phyloP scores from a whole-genome alignment of 78 protist genomes.

The Dictyostelium brefeldianum region DNA sequence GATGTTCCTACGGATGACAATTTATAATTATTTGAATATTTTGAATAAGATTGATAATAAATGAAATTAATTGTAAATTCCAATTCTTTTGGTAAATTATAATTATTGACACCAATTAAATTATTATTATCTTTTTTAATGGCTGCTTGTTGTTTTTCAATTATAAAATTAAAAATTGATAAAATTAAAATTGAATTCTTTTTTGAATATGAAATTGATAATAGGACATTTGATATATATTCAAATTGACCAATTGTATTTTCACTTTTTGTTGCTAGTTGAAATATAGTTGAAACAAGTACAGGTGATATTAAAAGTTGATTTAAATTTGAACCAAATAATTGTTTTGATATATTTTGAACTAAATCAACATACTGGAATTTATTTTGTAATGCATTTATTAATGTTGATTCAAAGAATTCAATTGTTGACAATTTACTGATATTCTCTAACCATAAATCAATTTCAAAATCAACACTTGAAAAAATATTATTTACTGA shows the following conservation, averaged over 20 bases:
- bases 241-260: not conserved
- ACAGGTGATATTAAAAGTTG: slow-evolving; percentile 39
- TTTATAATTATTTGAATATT: not conserved
- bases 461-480: slow-evolving; percentile 54
- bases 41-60: not conserved
- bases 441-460: slow-evolving; percentile 41
- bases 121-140: not conserved
- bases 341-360: slow-evolving; percentile 23
- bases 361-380: slow-evolving; percentile 48
- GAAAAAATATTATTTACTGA: slow-evolving; percentile 41
- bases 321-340: not conserved
- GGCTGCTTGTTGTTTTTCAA: slow-evolving; percentile 7
- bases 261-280: not conserved
- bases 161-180: slow-evolving; percentile 19
- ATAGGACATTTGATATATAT: slow-evolving; percentile 8
- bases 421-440: not conserved
- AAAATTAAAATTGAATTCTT: not conserved
- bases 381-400: not conserved
- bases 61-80: not conserved
- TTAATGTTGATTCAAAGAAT: slow-evolving; percentile 12
- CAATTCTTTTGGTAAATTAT: not conserved
- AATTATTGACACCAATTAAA: not conserved
- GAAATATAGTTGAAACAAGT: slow-evolving; percentile 12
- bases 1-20: not conserved
- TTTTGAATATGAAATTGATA: not conserved